Percentiles rank a stretch among this genome's conserved stretches.
Conservation (phyloP, 139 green algal species). For the Gonium pectorale region DNA sequence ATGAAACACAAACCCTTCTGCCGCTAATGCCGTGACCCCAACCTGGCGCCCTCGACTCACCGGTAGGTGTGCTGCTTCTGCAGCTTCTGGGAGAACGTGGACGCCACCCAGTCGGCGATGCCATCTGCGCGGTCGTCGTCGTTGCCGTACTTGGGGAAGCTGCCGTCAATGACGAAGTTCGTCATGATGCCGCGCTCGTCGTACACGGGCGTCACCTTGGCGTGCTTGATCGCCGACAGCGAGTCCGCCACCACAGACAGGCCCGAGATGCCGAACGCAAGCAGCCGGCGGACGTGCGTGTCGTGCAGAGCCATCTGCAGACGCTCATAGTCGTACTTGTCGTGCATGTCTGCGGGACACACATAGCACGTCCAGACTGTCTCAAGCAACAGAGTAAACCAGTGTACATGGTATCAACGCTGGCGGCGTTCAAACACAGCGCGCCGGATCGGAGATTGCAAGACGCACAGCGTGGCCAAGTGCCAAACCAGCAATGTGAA, state of each 20-base stretch:
- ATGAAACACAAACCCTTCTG: too few relatives aligned
- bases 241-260: conserved; percentile 79
- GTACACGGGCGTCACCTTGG: conserved; percentile 68
- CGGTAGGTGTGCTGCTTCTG: conserved; percentile 75
- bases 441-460: too few relatives aligned
- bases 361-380: not conserved
- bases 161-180: conserved; percentile 63
- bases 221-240: conserved; percentile 83
- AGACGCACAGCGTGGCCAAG: too few relatives aligned
- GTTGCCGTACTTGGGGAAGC: conserved; percentile 85
- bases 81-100: conserved; percentile 68
- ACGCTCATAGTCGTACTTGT: conserved; percentile 85
- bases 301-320: conserved; percentile 85
- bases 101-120: conserved; percentile 68
- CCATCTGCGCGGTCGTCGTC: conserved; percentile 75
- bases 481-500: too few relatives aligned
- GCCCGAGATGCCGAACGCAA: conserved; percentile 81
- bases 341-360: conserved; percentile 62
- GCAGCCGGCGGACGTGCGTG: conserved; percentile 71
- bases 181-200: conserved; percentile 65
- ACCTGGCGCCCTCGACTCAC: not conserved
- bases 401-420: too few relatives aligned
- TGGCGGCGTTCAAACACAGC: too few relatives aligned
- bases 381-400: not conserved
- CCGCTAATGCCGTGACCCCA: too few relatives aligned